Conservation (phyloP, 2,329 filamentous ascomycete genomes). For the Pseudodiploospora longispora region DNA sequence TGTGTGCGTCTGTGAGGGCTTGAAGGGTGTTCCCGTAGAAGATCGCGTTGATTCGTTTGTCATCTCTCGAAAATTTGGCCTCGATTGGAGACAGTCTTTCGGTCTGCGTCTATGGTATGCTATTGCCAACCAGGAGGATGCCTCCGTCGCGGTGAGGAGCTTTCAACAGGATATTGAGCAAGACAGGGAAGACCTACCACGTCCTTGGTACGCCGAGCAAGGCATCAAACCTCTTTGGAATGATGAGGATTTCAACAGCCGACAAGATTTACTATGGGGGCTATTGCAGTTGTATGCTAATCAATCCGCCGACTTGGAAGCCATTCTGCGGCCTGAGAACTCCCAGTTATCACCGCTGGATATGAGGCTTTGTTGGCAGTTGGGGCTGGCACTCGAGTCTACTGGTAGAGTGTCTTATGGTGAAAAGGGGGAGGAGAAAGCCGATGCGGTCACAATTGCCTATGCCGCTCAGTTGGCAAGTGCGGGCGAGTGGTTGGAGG, state of each 20-base stretch:
- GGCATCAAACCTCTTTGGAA: constrained; percentile 51
- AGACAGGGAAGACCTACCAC: constrained; percentile 62
- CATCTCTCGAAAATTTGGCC: constrained; percentile 72
- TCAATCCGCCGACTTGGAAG: constrained; percentile 51
- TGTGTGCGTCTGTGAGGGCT: constrained; percentile 73
- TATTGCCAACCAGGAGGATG: constrained; percentile 56
- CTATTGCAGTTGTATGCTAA: constrained; percentile 73
- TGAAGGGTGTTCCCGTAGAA: constrained; percentile 63
- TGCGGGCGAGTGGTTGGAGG: constrained; percentile 59
- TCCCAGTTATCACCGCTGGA: constrained; percentile 68
- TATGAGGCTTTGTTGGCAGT: constrained; percentile 74
- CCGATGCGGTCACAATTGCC: constrained; percentile 57
- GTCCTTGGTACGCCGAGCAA: constrained; percentile 62
- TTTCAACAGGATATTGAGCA: constrained; percentile 68
- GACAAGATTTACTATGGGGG: constrained; percentile 79
- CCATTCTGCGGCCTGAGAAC: constrained; percentile 67
- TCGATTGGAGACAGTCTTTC: constrained; percentile 93
- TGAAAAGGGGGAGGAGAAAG: constrained; percentile 47
- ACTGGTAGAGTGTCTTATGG: constrained; percentile 45
- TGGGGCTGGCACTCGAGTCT: constrained; percentile 58
- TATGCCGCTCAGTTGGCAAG: constrained; percentile 58
- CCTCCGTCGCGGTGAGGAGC: constrained; percentile 62
- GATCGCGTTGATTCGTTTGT: constrained; percentile 73
- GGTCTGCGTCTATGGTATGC: constrained; percentile 87
- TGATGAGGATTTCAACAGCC: constrained; percentile 46